Evolutionary conservation across 2,329 filamentous ascomycete genomes (phyloP).

Genomic region (Aspergillus piperis): DNA sequence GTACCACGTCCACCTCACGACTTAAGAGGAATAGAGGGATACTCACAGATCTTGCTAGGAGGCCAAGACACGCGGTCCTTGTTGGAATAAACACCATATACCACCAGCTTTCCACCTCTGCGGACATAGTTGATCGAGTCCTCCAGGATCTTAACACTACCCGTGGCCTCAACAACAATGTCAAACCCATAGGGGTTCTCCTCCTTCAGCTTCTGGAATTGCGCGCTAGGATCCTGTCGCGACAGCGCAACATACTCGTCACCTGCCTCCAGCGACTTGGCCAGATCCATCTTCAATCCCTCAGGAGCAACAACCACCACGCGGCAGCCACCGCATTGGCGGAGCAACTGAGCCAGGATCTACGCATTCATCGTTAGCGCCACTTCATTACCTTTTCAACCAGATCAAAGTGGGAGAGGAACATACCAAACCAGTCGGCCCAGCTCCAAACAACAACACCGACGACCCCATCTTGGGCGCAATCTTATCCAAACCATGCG

Average conservation of each 20-base stretch:
- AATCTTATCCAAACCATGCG: slow-evolving; percentile 70
- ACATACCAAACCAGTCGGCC: slow-evolving; percentile 67
- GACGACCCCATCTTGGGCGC: slow-evolving; percentile 64
- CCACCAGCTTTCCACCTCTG: slow-evolving; percentile 69
- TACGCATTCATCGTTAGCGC: slow-evolving; percentile 59
- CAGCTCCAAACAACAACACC: slow-evolving; percentile 69
- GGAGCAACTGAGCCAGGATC: slow-evolving; percentile 63
- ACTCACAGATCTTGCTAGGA: slow-evolving; percentile 69
- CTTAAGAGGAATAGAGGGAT: background rate
- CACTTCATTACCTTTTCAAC: slow-evolving; percentile 56
- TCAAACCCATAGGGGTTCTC: slow-evolving; percentile 73
- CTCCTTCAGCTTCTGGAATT: slow-evolving; percentile 63
- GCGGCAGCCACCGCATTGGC: slow-evolving; percentile 67
- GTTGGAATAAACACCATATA: slow-evolving; percentile 70
- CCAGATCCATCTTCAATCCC: slow-evolving; percentile 71
- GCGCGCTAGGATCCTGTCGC: slow-evolving; percentile 54
- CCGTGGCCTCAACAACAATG: slow-evolving; percentile 71
- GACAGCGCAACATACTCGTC: slow-evolving; percentile 53
- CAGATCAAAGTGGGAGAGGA: slow-evolving; percentile 44
- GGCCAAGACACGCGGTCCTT: slow-evolving; percentile 66
- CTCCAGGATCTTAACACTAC: slow-evolving; percentile 68
- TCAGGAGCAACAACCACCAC: slow-evolving; percentile 69
- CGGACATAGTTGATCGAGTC: slow-evolving; percentile 71
- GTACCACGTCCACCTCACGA: background rate
- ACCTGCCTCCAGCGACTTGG: slow-evolving; percentile 51